Base-by-base conservation (phyloP, 305 asterid genomes). In the Rubia balearica region DNA sequence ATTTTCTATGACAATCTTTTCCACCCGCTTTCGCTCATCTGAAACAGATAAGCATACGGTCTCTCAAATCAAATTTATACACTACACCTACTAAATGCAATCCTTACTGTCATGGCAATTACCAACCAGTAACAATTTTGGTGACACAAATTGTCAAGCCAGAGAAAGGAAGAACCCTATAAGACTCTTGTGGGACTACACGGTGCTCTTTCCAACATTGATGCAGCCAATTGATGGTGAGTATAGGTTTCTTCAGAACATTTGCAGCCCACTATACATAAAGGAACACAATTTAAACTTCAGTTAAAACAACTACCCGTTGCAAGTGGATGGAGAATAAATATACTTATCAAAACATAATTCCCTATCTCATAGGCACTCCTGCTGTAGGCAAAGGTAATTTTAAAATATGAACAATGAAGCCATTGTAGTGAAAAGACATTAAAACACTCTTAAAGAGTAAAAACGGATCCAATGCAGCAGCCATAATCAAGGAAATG, bases 181-280 rank as follows among this genome's bases (percentile, higher is more conserved):
- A 95, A 72, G 94, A 79, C 62, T 95, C 99, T 30, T 86, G 96
- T 73, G 99, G 93, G 78, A 91, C 98, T 74, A 90, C 86, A 65
- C 98, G 92, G 79, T 94, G 99, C 83, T 95, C 99, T 84, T 88
- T 90, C 99, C 99, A 95, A 74, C 99, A 95, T 42, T 91, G 99
- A 61, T 77, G 87, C 67, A 95, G 90, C 99, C 99, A 95, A 73
- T 76, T 83, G 40, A 72, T 78, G 71, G 88, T 85, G 84, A 91
- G 94, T 75, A 87, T 84, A 59, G 99, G 96, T 82, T 87, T 95
- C 85, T 86, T 95, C 42, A 85, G 81, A 75, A 73, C 79, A 81
- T 85, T 85, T 70, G 88, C 55, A 75, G 98, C 98, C 99, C 96
- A 91, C 98, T 91, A 82, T 74, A 65, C 72, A 22, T 46, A 61